Evolutionary conservation across 192 early-diverging fungal genomes (phyloP).

Genomic region (Physocladia obscura): DNA sequence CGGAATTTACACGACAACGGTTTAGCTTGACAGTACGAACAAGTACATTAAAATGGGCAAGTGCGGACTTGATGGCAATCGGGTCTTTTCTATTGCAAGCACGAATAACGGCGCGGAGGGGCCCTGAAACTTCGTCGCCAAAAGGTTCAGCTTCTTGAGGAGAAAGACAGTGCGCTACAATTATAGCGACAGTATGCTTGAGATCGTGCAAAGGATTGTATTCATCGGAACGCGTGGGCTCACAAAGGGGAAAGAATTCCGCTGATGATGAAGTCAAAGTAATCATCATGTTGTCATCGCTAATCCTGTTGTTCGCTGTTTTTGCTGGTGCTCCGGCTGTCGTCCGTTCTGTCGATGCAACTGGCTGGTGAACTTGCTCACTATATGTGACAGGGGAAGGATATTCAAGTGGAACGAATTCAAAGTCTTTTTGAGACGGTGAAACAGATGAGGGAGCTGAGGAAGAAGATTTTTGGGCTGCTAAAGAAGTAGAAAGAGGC

Average conservation of each 20-base stretch:
- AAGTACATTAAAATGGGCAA: constrained; percentile 70
- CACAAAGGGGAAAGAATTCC: constrained; percentile 36
- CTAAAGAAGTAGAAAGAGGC: not conserved
- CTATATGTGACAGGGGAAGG: not conserved
- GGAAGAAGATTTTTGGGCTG: too few relatives aligned
- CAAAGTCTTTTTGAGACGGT: not conserved
- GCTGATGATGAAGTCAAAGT: constrained; percentile 36
- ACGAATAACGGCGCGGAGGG: constrained; percentile 74
- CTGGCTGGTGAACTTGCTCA: too few relatives aligned
- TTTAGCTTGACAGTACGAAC: too few relatives aligned
- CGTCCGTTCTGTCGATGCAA: too few relatives aligned
- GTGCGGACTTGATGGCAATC: constrained; percentile 63
- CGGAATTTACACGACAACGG: too few relatives aligned
- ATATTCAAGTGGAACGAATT: not conserved
- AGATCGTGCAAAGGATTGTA: constrained; percentile 85
- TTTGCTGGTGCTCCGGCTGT: too few relatives aligned
- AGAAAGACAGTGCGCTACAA: constrained; percentile 62
- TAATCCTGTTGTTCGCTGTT: too few relatives aligned
- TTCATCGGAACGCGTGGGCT: constrained; percentile 52
- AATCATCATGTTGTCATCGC: too few relatives aligned
- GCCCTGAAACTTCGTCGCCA: constrained; percentile 65
- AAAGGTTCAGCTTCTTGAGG: constrained; percentile 49
- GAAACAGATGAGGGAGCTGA: too few relatives aligned
- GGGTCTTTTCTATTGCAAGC: constrained; percentile 71
- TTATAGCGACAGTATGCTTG: constrained; percentile 60